Percentiles rank a stretch among this genome's conserved stretches.
phyloP scores from a whole-genome alignment of 192 early-diverging fungal species.

The Coemansia sp. region DNA sequence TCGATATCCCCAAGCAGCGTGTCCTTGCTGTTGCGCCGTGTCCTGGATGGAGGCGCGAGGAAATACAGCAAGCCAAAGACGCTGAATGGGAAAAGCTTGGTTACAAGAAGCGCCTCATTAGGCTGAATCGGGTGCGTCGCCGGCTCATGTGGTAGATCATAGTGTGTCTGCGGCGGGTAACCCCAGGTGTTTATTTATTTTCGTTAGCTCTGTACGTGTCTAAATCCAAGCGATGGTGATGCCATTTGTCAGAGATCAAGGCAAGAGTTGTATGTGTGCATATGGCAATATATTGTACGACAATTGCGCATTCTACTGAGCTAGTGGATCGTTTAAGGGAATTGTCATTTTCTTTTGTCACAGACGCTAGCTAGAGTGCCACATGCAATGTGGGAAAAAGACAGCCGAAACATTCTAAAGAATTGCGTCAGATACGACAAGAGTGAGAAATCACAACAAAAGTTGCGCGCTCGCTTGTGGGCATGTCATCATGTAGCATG shows the following conservation, averaged over 20 bases:
- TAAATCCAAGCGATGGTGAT: neutral
- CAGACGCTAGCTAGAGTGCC: neutral
- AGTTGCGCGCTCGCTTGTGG: neutral
- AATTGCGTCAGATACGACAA: neutral
- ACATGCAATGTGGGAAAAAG: neutral
- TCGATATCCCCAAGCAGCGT: slow-evolving; percentile 33
- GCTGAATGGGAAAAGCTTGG: slow-evolving; percentile 48
- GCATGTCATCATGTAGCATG: neutral
- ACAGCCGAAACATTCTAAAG: neutral
- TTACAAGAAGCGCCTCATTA: slow-evolving; percentile 52
- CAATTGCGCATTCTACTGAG: neutral
- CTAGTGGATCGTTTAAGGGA: no score
- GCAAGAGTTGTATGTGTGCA: neutral
- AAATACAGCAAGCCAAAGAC: slow-evolving; percentile 44
- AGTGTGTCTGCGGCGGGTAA: no score
- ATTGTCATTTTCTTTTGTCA: neutral
- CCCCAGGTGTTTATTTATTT: no score
- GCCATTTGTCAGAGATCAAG: neutral
- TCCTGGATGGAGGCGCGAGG: slow-evolving; percentile 45
- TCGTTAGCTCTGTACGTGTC: no score
- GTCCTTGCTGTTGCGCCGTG: slow-evolving; percentile 37
- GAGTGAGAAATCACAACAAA: neutral
- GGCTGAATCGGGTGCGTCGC: slow-evolving; percentile 53
- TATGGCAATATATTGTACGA: neutral
- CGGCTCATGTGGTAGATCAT: slow-evolving; percentile 48